Evolutionary conservation across 129 eudicot species (phyloP).

Genomic region (Sambucus nigra): DNA sequence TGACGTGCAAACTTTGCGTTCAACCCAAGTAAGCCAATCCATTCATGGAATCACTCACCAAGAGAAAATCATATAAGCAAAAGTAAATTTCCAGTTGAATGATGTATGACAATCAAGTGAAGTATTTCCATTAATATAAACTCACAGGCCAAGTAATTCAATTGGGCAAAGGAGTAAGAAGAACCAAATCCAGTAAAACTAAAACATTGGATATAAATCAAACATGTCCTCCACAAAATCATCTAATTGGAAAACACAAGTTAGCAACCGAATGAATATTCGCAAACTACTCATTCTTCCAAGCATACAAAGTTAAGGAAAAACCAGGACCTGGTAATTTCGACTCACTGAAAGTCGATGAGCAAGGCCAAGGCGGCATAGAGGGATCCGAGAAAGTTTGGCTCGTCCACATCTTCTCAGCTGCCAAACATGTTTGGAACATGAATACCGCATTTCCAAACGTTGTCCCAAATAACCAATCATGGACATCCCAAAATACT

Average conservation of each 20-base stretch:
- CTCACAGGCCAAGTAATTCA: not conserved
- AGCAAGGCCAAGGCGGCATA: conserved; percentile 27
- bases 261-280: conserved; percentile 6
- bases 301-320: conserved; percentile 60
- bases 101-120: not conserved
- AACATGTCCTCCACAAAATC: conserved; percentile 13
- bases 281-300: conserved; percentile 52
- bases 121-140: not conserved
- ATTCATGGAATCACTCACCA: not conserved
- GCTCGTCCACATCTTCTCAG: conserved; percentile 45
- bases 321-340: conserved; percentile 38
- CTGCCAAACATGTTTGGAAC: conserved; percentile 56
- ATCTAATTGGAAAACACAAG: not conserved
- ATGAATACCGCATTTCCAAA: conserved; percentile 52
- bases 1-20: too few species aligned
- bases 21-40: too few species aligned
- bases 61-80: not conserved
- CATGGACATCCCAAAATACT: conserved; percentile 77
- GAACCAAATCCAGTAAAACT: not conserved
- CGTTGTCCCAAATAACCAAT: conserved; percentile 63
- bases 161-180: not conserved
- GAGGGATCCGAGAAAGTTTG: conserved; percentile 23
- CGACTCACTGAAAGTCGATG: conserved; percentile 29
- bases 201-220: conserved; percentile 9
- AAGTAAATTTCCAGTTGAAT: not conserved